Conservation (phyloP, 257 asterid genomes). For the Przewalskia tangutica region DNA sequence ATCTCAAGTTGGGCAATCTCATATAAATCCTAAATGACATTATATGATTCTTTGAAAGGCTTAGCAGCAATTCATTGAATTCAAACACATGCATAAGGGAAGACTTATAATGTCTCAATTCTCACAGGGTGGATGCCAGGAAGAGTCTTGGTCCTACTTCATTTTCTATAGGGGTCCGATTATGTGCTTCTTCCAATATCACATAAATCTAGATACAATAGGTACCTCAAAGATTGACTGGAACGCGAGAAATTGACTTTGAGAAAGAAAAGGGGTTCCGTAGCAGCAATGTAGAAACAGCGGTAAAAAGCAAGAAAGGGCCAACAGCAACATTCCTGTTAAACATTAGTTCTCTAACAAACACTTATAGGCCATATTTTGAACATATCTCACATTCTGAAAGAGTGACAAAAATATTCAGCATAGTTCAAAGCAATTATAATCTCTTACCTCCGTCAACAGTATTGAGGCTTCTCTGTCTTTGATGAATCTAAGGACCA, state of each 20-base stretch:
- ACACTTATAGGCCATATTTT: neutral
- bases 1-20: neutral
- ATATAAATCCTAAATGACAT: constrained; percentile 1
- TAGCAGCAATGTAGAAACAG: neutral
- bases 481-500: constrained; percentile 84
- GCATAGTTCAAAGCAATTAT: constrained; percentile 6
- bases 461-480: constrained; percentile 82
- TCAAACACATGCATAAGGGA: neutral
- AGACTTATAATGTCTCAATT: neutral
- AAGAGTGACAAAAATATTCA: constrained; percentile 1
- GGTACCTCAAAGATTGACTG: neutral
- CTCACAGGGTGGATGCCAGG: neutral
- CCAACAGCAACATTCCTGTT: neutral
- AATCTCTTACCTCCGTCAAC: constrained; percentile 59
- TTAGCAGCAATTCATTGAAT: neutral
- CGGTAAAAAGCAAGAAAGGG: neutral
- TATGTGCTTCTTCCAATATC: neutral
- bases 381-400: neutral
- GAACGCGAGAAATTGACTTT: neutral
- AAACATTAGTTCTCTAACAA: neutral
- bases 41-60: neutral
- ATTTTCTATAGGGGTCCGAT: neutral
- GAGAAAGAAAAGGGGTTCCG: neutral
- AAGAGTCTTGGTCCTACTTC: neutral
- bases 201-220: neutral